Conservation (phyloP, 163 green algal species). For the Chlamydomonas reinhardtii region DNA sequence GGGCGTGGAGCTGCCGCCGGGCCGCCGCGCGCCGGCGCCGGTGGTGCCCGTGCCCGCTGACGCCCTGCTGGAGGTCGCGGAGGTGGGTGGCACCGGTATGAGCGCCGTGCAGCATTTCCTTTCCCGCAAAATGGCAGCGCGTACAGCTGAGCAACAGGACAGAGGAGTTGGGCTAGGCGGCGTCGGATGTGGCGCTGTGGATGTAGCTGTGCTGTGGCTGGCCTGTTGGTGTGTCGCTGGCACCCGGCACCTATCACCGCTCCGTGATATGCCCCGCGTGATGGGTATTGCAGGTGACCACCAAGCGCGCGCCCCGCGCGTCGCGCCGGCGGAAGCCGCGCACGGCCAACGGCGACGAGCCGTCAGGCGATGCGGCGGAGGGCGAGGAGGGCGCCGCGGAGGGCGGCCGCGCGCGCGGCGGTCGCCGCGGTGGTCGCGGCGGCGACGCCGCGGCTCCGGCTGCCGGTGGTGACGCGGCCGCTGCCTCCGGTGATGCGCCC, state of each 20-base stretch:
- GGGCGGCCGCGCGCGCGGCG: no score
- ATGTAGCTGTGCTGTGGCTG: not conserved
- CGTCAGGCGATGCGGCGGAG: no score
- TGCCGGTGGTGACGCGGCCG: not conserved
- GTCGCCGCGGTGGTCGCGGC: no score
- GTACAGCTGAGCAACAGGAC: no score
- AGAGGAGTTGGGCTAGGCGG: not conserved
- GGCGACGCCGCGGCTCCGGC: not conserved
- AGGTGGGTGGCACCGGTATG: not conserved
- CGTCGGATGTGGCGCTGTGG: no score
- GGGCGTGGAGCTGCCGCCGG: no score
- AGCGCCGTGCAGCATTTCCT: no score
- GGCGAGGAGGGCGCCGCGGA: not conserved
- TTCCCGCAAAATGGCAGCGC: no score
- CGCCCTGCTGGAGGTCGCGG: constrained; percentile 2
- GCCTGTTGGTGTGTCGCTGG: no score
- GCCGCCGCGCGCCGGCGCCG: not conserved
- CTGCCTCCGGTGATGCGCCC: not conserved
- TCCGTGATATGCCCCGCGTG: no score
- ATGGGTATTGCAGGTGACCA: not conserved
- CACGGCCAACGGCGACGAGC: not conserved
- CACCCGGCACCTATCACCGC: no score
- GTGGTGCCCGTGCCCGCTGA: not conserved
- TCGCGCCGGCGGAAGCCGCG: not conserved
- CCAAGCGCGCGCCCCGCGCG: no score